Evolutionary conservation across 2,329 filamentous ascomycete species (phyloP), one percentile per base, ranked within the genome.

Genomic region (Graphiopsis chlorocephala): DNA sequence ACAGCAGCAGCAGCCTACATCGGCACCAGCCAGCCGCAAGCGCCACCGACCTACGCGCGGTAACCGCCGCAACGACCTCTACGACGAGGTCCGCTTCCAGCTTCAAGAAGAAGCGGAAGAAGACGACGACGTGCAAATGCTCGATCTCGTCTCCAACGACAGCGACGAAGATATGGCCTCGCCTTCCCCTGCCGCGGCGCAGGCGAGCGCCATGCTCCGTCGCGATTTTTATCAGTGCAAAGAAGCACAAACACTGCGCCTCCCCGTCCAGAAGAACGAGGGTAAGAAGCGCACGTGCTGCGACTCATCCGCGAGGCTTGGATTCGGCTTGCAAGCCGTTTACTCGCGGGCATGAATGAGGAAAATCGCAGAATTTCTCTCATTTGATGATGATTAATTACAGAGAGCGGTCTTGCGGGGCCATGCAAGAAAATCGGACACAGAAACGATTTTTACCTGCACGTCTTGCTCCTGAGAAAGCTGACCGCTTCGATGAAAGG

Each of bases 281-380:
- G 74, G 74, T 63, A 73, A 72, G 65, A 76, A 76, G 68, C 67
- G 74, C 12, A 72, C 69, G 29, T 76, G 74, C 66, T 74, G 72
- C 64, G 73, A 71, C 23, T 66, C 68, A 23, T 61, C 67, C 23
- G 55, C 55, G 31, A 70, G 48, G 31, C 20, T 62, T 52, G 60
- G 48, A 10, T 62, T 62, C 25, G 47, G 28, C 20, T 17, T n/a
- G n/a, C 60, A 62, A 26, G 33, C 60, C 20, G 48, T 62, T 10
- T 62, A 28, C 48, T 53, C 48, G 48, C 60, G 60, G 17, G 60
- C 60, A 28, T 62, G 48, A 62, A 25, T 20, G 25, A n/a, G 25
- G 4, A 23, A 50, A 3, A 53, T 17, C n/a, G 7, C 33, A 35
- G 33, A 8, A 35, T 8, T 15, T 35, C 33, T 35, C 33, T 35